These are phyloP conservation scores for Boletus rex-veris DNA, from an alignment of 768 basidiomycete species.

Conservation along the genomic window DNA sequence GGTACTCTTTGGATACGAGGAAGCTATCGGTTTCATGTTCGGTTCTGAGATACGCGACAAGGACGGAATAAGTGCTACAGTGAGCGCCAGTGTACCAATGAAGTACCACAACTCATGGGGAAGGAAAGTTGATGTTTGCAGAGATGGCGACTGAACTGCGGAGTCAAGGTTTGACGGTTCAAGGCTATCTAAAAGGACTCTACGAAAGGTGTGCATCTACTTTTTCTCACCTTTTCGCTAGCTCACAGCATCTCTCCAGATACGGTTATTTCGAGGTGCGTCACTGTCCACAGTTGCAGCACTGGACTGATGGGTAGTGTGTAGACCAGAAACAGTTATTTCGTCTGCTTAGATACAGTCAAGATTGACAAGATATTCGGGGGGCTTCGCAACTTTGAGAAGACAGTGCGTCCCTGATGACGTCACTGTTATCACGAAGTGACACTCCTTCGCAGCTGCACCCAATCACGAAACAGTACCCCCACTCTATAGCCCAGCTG, in stretches of 20 bases:
- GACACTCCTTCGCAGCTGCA: constrained; percentile 14
- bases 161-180: constrained; percentile 50
- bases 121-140: constrained; percentile 57
- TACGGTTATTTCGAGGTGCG: constrained; percentile 76
- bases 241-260: constrained; percentile 33
- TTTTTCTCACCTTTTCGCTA: not conserved
- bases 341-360: constrained; percentile 64
- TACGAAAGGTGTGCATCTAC: constrained; percentile 49
- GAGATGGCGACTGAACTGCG: constrained; percentile 58
- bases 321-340: constrained; percentile 81
- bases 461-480: constrained; percentile 44
- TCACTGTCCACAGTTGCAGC: not conserved
- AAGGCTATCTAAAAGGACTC: constrained; percentile 55
- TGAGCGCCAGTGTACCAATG: constrained; percentile 26
- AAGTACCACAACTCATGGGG: not conserved
- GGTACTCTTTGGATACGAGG: constrained; percentile 83
- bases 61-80: constrained; percentile 82
- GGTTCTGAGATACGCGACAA: constrained; percentile 78
- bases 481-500: constrained; percentile 56
- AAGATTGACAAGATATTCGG: constrained; percentile 68
- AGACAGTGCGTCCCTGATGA: constrained; percentile 26
- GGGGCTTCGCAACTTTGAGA: constrained; percentile 57
- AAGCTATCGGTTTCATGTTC: constrained; percentile 92
- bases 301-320: not conserved
- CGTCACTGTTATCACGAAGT: not conserved